Evolutionary conservation across 1,284 basidiomycete genomes (phyloP), one percentile per base, ranked within the genome.

Genomic region (Ustilago shanxiensis): DNA sequence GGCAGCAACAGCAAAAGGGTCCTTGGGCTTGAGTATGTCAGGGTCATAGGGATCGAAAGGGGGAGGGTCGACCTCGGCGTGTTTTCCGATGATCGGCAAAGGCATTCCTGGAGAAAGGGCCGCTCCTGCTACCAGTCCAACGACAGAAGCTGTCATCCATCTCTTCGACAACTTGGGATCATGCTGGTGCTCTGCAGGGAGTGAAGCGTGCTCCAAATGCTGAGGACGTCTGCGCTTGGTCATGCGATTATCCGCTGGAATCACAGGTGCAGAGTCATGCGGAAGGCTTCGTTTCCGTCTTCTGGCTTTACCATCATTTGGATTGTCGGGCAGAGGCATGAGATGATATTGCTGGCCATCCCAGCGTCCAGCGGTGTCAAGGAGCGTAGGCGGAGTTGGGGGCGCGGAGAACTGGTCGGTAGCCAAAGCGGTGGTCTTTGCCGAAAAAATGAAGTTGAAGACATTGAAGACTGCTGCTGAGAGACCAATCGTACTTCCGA

Each of bases 31-130:
- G 41, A 76, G 61, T 2, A 76, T 61, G 31, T 64, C 50, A 1
- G 68, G 58, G 37, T 76, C 65, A 37, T 76, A 71, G 16, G 73
- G 73, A 49, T 76, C 44, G 58, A 71, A 76, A 16, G 68, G 73
- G n/a, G 68, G 56, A 20, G 55, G 37, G 7, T 67, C 60, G 24
- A 24, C 31, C 3, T 55, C 22, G 3, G 22, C 29, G 7, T 50
- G 10, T 26, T 57, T 60, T 10, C 45, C 41, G 20, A 3, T 47
- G 24, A 76, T 14, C 14, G 33, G 22, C 2, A 20, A 26, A 6
- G 37, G 11, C 2, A 66, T 13, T 2, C 61, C 65, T 0, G 73
- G 68, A 9, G 65, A 28, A 10, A 76, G 0, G 11, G 39, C 26
- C 0, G 33, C 60, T 18, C 72, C 72, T 7, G 51, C 5, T 4